A percentile compares a stretch with the other conserved stretches of the same genome.
phyloP scores from a whole-genome alignment of 2,329 filamentous ascomycete genomes.

The Colletotrichum spinosum region DNA sequence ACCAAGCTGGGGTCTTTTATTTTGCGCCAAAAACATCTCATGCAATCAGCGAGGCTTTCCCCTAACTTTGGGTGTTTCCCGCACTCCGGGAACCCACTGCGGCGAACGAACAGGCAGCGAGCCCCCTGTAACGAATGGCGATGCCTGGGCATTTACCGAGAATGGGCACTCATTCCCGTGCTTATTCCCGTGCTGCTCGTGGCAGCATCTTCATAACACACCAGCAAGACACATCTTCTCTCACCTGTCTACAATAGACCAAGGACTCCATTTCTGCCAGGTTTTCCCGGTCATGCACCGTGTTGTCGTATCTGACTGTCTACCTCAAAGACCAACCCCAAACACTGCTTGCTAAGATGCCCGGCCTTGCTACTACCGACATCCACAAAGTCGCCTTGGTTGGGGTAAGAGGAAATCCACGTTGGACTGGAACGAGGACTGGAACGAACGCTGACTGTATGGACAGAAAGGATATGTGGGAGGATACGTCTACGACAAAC shows the following conservation, averaged over 20 bases:
- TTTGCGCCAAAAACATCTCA: no score
- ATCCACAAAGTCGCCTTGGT: slow-evolving; percentile 12
- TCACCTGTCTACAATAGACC: no score
- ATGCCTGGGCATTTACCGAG: not conserved
- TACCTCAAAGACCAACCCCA: not conserved
- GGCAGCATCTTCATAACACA: not conserved
- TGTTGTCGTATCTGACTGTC: not conserved
- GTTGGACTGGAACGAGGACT: not conserved
- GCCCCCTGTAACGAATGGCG: not conserved
- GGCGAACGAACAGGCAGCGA: not conserved
- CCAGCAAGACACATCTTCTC: not conserved
- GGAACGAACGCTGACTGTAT: not conserved
- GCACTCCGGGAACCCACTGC: not conserved
- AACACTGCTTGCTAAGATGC: not conserved
- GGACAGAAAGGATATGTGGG: slow-evolving; percentile 26
- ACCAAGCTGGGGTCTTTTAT: no score
- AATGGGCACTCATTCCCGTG: no score
- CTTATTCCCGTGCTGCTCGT: no score
- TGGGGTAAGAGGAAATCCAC: not conserved
- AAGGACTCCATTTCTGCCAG: no score
- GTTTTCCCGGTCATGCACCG: no score
- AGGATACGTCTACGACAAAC: slow-evolving; percentile 3
- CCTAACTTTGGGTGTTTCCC: not conserved
- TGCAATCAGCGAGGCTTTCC: not conserved
- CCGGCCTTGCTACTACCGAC: slow-evolving; percentile 1